These are phyloP conservation scores for Saturnispora sekii DNA, from an alignment of 805 yeast species.

Conservation along the genomic window DNA sequence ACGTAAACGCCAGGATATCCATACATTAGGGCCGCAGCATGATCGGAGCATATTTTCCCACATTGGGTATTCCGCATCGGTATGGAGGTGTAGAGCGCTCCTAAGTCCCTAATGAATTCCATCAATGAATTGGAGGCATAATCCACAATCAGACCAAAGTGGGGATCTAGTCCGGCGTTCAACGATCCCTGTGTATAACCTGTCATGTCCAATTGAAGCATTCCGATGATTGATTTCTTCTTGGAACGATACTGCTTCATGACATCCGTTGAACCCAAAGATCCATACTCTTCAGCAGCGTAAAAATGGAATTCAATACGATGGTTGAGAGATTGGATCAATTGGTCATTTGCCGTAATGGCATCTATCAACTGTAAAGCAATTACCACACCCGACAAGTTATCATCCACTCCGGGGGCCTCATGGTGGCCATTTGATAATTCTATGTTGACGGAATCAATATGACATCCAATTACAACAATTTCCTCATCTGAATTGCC, in stretches of 20 bases:
- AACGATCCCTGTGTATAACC: conserved; percentile 54
- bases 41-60: conserved; percentile 93
- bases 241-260: conserved; percentile 42
- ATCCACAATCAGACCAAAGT: conserved; percentile 76
- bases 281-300: conserved; percentile 91
- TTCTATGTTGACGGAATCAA: conserved; percentile 70
- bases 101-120: conserved; percentile 50
- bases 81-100: conserved; percentile 54
- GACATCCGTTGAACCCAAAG: conserved; percentile 76
- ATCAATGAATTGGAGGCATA: conserved; percentile 48
- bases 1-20: conserved; percentile 84
- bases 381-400: conserved; percentile 82
- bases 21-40: conserved; percentile 70
- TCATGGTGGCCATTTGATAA: conserved; percentile 34
- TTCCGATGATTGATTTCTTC: conserved; percentile 54
- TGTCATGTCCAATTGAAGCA: conserved; percentile 95
- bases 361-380: conserved; percentile 44
- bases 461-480: conserved; percentile 82
- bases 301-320: conserved; percentile 90
- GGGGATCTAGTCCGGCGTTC: conserved; percentile 44
- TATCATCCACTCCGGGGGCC: conserved; percentile 95
- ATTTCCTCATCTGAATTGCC: conserved; percentile 24
- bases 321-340: conserved; percentile 32
- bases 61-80: conserved; percentile 69
- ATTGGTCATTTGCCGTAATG: conserved; percentile 10